Evolutionary conservation across 139 green algal species (phyloP).

Genomic region (Chlamydomonas sp.): DNA sequence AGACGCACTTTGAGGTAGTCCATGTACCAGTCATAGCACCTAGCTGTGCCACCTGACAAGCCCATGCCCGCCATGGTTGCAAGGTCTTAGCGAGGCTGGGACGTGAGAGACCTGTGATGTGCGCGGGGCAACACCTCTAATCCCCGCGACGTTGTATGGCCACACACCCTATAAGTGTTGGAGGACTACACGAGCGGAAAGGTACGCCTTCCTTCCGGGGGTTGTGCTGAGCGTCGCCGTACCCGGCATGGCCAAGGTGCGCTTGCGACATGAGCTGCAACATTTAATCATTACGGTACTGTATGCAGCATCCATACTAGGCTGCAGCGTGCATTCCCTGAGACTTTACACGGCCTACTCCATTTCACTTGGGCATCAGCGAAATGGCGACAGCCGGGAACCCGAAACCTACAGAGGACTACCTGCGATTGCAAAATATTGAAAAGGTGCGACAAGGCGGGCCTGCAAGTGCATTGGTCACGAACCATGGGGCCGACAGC

Average conservation of each 20-base stretch:
- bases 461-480: not conserved
- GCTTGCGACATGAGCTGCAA: no score
- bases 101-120: not conserved
- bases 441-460: slow-evolving; percentile 4
- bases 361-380: not conserved
- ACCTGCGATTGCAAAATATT: slow-evolving; percentile 23
- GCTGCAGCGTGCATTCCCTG: no score
- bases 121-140: not conserved
- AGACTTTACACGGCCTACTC: no score
- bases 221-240: no score
- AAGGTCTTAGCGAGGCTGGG: not conserved
- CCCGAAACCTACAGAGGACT: slow-evolving; percentile 23
- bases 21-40: slow-evolving; percentile 56
- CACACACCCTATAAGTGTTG: no score
- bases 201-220: no score
- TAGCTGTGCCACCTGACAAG: slow-evolving; percentile 32
- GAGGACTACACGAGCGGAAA: no score
- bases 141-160: no score
- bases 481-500: no score
- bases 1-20: slow-evolving; percentile 46
- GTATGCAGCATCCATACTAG: no score
- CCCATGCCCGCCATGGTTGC: slow-evolving; percentile 45
- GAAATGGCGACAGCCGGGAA: not conserved
- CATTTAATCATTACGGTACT: no score
- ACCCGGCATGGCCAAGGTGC: no score